Percentiles rank a stretch among this genome's conserved stretches.
Evolutionary conservation across 805 yeast species (phyloP).

Genomic region (Starmerella cellae): DNA sequence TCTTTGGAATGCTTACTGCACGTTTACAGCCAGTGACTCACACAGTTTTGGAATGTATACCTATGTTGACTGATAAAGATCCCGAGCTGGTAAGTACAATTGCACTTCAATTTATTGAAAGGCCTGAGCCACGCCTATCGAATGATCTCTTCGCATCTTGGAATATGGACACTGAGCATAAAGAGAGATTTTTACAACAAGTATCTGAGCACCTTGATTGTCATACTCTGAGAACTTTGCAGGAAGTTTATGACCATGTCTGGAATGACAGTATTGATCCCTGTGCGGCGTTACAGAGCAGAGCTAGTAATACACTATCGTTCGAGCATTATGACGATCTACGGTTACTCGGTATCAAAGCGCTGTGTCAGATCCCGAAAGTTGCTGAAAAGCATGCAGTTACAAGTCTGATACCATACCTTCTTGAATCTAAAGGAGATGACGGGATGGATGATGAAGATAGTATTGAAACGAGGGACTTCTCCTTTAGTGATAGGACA

Average conservation of each 20-base stretch:
- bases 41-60: slow-evolving; percentile 51
- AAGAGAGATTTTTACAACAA: background rate
- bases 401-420: slow-evolving; percentile 41
- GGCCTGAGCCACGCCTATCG: background rate
- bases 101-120: slow-evolving; percentile 20
- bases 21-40: slow-evolving; percentile 80
- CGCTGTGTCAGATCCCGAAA: slow-evolving; percentile 45
- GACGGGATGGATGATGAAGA: slow-evolving; percentile 12
- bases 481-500: slow-evolving; percentile 23
- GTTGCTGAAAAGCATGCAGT: slow-evolving; percentile 53
- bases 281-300: background rate
- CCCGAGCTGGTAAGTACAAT: background rate
- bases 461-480: slow-evolving; percentile 16
- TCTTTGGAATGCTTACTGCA: slow-evolving; percentile 60
- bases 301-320: background rate
- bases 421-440: slow-evolving; percentile 26
- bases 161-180: background rate
- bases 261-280: background rate
- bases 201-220: background rate
- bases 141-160: background rate
- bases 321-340: slow-evolving; percentile 22
- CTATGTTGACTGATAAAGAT: slow-evolving; percentile 30
- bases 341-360: slow-evolving; percentile 45
- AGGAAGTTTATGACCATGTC: background rate
- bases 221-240: background rate